Conservation (phyloP, 441 rosid species). For the Mallotus japonicus region DNA sequence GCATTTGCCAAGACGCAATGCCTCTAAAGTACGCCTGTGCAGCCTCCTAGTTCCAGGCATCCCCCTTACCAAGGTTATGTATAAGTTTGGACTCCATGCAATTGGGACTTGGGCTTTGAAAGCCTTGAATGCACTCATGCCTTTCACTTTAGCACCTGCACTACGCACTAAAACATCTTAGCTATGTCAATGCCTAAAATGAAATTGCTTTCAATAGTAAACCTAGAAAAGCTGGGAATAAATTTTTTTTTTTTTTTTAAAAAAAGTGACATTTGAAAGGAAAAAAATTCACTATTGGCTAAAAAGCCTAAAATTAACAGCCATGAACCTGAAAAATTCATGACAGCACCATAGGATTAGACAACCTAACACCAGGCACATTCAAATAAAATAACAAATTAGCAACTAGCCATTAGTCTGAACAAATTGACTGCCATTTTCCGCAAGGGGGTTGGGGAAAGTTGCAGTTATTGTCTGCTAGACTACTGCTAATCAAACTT, state of each 20-base stretch:
- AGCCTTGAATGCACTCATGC: conserved; percentile 67
- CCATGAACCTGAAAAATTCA: background rate
- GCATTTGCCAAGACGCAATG: conserved; percentile 81
- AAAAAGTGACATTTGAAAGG: background rate
- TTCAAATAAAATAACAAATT: too few species aligned
- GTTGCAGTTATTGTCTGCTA: too few species aligned
- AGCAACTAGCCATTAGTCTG: too few species aligned
- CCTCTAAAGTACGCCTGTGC: conserved; percentile 89
- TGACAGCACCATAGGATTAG: too few species aligned
- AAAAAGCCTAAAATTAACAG: background rate
- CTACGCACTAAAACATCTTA: conserved; percentile 4
- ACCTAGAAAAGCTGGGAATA: background rate
- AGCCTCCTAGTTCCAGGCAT: conserved; percentile 89
- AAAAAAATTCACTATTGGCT: background rate
- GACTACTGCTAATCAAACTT: too few species aligned
- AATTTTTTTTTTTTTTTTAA: too few species aligned
- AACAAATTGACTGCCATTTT: too few species aligned
- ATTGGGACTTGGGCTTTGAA: conserved; percentile 75
- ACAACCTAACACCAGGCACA: too few species aligned
- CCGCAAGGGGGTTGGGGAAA: too few species aligned
- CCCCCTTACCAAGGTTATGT: conserved; percentile 84
- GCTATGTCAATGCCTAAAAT: background rate
- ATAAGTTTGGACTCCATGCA: conserved; percentile 75
- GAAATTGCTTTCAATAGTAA: background rate
- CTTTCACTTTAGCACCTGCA: conserved; percentile 15